Base-by-base conservation (phyloP, 345 rosid genomes). In the Anastatica hierochuntica region DNA sequence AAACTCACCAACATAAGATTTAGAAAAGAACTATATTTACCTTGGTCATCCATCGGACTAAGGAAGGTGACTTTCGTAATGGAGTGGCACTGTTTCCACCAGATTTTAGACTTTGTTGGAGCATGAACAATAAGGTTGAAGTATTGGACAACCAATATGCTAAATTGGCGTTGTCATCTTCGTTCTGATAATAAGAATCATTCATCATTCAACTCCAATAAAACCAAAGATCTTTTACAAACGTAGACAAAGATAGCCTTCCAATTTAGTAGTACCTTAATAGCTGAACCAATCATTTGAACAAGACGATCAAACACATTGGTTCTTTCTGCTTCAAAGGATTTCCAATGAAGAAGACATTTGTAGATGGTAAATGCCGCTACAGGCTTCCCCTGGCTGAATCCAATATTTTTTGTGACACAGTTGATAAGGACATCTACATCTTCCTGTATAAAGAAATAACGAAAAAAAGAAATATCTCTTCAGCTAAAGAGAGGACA, bases 121-220 rank as follows among this genome's bases (percentile, higher is more conserved):
- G 84, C 83, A 90, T 79, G 74, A 84, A 90, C 74, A 90, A 70
- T 60, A 90, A 73, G 16, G 89, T 59, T 8, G 98, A 84, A 35
- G 95, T 79, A 69, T 79, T 87, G 48, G 98, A 84, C 62, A 87
- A 74, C 98, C 98, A 90, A 77, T 90, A 87, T 39, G 96, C 95
- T 88, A 90, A 77, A 36, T 78, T 89, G 31, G 75, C 81, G 48
- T 82, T 78, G 72, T 78, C 67, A 23, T 79, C 98, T 79, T 90
- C 88, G 66, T 74, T 74, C 98, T 90, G 78, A 64, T 13, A 37
- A 33, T 33, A 53, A 50, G 15, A 54, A 47, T 39, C 37, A 38
- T 49, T 19, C 8, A 27, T 63, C 40, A 54, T 6, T 38, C 33
- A 55, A 46, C 41, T 13, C 13, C 14, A 9, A 7, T 2, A 26